phyloP scores from a whole-genome alignment of 1,284 basidiomycete genomes.

The Paramarasmius palmivorus region DNA sequence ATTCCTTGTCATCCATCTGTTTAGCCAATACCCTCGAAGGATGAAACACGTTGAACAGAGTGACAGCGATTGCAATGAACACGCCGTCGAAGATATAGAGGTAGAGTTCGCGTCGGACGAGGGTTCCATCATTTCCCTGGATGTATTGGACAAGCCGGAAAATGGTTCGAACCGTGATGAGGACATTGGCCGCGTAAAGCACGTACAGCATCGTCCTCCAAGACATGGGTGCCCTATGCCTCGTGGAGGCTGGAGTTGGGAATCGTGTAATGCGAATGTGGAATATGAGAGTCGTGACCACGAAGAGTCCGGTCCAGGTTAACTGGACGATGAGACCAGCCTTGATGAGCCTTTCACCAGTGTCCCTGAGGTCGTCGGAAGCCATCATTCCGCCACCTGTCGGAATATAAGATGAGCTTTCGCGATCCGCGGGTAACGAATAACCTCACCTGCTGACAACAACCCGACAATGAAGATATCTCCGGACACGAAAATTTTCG shows the following conservation, averaged over 20 bases:
- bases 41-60: too few relatives aligned
- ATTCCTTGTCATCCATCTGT: too few relatives aligned
- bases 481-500: slow-evolving; percentile 6
- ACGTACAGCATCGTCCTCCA: not conserved
- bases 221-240: too few relatives aligned
- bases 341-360: not conserved
- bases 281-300: not conserved
- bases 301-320: slow-evolving; percentile 1
- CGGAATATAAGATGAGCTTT: too few relatives aligned
- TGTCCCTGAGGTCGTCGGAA: not conserved
- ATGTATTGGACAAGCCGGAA: slow-evolving; percentile 5
- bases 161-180: slow-evolving; percentile 4
- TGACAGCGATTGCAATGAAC: not conserved
- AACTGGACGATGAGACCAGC: slow-evolving; percentile 4
- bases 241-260: not conserved
- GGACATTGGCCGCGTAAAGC: not conserved
- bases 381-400: slow-evolving; percentile 4
- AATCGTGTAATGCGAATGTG: not conserved
- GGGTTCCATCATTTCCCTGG: slow-evolving; percentile 2
- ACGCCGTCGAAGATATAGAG: not conserved
- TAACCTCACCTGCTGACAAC: not conserved
- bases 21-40: too few relatives aligned
- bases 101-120: not conserved
- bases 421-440: not conserved
- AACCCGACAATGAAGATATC: slow-evolving; percentile 10